Evolutionary conservation across 192 early-diverging fungal genomes (phyloP), one percentile per base, ranked within the genome.

Genomic region (Dissophora ornata): DNA sequence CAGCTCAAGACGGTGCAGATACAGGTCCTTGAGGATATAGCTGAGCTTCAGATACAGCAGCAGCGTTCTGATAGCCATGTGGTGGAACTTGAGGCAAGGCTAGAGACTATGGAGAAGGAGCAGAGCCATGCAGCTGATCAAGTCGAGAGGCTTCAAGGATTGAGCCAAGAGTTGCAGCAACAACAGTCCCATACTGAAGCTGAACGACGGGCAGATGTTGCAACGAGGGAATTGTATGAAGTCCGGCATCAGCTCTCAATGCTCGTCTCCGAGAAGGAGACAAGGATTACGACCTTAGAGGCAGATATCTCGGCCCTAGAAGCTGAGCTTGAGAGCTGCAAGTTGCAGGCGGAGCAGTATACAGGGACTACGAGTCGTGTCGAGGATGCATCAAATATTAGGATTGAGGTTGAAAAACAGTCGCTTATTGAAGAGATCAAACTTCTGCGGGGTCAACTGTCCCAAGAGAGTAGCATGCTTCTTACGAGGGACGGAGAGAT

Each of bases 391-490:
- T 48, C 55, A 3, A 44, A 48, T n/a, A 41, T 26, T 47, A 49
- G 24, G 24, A 34, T 26, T n/a, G 65, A 67, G 32, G 65, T 54
- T 1, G 65, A 57, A 10, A 67, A 58, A 47, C 65, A 67, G 16
- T 67, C 65, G 11, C 46, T 58, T 34, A 50, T 58, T 46, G 55
- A 57, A 12, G 65, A 67, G 47, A 67, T 57, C 49, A 55, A 67
- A 15, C 30, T 57, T 15, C 21, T 67, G 22, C 55, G 65, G 1
- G 34, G 30, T 11, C 55, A 58, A 36, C 54, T 58, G 24, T 5
- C 47, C 34, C 22, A 58, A 18, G 55, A 67, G 47, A 13, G 32
- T 15, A 34, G 48, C 6, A 67, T 57, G 55, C 28, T 58, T 9
- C 8, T 21, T n/a, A 32, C 25, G 6, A 57, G 40, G 34, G 55